Evolutionary conservation across 176 grass and related monocot species (phyloP).

Genomic region (Ensete glaucum): DNA sequence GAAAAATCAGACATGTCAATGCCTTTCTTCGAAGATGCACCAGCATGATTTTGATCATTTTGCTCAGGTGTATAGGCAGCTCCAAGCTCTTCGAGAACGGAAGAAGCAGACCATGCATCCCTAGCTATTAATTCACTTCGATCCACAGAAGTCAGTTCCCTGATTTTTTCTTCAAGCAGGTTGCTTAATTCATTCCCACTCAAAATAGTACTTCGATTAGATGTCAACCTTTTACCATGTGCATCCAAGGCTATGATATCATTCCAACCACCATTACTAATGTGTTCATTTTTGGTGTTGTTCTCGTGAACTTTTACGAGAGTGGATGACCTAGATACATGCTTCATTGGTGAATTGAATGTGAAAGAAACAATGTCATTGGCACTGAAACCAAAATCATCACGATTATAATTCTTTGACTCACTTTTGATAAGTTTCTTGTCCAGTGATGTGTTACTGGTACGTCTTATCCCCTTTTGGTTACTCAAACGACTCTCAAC

Average conservation of each 20-base stretch:
- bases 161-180: conserved; percentile 14
- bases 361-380: conserved; percentile 16
- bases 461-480: background rate
- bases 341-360: conserved; percentile 8
- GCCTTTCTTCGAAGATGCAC: background rate
- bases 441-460: background rate
- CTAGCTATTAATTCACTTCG: background rate
- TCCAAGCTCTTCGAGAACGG: conserved; percentile 8
- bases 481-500: background rate
- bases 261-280: background rate
- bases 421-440: background rate
- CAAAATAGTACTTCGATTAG: background rate
- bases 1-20: background rate
- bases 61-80: background rate
- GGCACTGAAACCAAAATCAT: conserved; percentile 2
- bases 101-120: conserved; percentile 2
- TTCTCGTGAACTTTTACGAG: background rate
- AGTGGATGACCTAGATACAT: background rate
- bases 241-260: background rate
- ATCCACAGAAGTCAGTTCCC: background rate
- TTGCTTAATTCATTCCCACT: conserved; percentile 10
- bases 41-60: background rate
- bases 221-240: background rate
- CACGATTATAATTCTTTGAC: background rate
- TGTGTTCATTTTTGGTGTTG: background rate